phyloP scores from a whole-genome alignment of 495 filamentous ascomycete species.

The Tuber indicum region DNA sequence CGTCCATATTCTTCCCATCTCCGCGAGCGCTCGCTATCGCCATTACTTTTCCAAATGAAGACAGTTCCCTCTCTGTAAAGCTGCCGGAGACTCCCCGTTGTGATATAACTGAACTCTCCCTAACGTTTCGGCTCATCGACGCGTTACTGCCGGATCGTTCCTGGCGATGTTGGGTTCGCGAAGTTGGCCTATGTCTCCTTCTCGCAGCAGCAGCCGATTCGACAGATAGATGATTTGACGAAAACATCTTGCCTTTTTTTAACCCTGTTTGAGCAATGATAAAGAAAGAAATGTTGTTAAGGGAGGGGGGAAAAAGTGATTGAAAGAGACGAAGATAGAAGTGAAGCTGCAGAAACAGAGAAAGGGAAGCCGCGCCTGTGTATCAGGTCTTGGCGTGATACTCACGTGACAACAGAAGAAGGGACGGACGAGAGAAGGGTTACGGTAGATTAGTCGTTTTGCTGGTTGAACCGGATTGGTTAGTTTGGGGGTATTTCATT shows the following conservation, averaged over 20 bases:
- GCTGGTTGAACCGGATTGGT: not conserved
- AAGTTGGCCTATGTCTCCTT: conserved; percentile 40
- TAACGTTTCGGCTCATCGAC: conserved; percentile 24
- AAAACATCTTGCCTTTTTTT: conserved; percentile 25
- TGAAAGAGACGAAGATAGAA: not conserved
- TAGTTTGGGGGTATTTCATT: not conserved
- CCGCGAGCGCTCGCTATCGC: conserved; percentile 18
- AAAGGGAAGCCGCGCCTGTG: not conserved
- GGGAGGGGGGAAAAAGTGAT: too few species aligned
- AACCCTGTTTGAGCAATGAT: not conserved
- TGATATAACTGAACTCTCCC: conserved; percentile 27
- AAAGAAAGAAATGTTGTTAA: not conserved
- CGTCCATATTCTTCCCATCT: conserved; percentile 35
- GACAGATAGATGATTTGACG: conserved; percentile 21
- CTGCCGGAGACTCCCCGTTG: conserved; percentile 21
- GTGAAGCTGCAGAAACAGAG: not conserved
- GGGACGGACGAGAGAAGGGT: not conserved
- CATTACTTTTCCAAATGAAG: conserved; percentile 14
- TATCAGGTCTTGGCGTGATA: not conserved
- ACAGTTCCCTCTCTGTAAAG: not conserved
- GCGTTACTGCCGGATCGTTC: conserved; percentile 42
- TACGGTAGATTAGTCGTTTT: not conserved
- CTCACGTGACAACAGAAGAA: not conserved
- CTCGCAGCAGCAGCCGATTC: conserved; percentile 28
- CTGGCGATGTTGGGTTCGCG: conserved; percentile 48